Evolutionary conservation across 2,329 filamentous ascomycete species (phyloP).

Genomic region (Ophiocordyceps camponoti-floridani): DNA sequence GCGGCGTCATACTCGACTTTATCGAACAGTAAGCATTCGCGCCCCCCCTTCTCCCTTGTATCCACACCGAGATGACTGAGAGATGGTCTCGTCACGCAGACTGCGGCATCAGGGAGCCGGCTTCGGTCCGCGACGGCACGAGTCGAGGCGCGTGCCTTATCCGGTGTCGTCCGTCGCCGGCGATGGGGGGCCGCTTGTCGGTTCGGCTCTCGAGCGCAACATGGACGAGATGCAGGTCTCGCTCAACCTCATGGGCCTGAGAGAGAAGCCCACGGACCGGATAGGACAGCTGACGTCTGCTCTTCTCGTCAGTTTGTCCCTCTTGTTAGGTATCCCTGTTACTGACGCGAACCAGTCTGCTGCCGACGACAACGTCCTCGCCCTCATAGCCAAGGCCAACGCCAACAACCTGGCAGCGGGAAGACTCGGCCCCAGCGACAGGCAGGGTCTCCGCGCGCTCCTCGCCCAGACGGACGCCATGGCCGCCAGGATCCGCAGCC

Average conservation of each 20-base stretch:
- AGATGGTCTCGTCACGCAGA: too few relatives aligned
- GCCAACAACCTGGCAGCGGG: constrained; percentile 21
- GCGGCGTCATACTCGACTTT: constrained; percentile 54
- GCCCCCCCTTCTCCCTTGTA: too few relatives aligned
- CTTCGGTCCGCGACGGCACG: constrained; percentile 13
- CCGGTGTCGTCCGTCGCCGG: constrained; percentile 7
- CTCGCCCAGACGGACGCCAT: constrained; percentile 28
- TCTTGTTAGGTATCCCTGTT: background rate
- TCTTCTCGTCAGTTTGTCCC: constrained; percentile 35
- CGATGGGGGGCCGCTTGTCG: constrained; percentile 6
- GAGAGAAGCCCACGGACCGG: constrained; percentile 27
- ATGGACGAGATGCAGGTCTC: constrained; percentile 49
- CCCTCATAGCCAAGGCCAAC: constrained; percentile 30
- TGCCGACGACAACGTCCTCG: constrained; percentile 25
- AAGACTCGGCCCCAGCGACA: constrained; percentile 23
- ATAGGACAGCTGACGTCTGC: constrained; percentile 37
- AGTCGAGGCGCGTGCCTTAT: constrained; percentile 13
- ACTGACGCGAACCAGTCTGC: constrained; percentile 17
- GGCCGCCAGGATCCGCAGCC: constrained; percentile 20
- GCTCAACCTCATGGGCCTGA: constrained; percentile 42
- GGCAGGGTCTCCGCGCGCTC: constrained; percentile 26
- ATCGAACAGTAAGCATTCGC: constrained; percentile 36
- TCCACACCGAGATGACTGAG: too few relatives aligned
- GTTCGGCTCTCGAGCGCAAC: constrained; percentile 22
- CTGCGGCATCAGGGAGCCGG: constrained; percentile 20